A percentile compares a stretch with the other conserved stretches of the same genome.
phyloP scores from a whole-genome alignment of 1,284 basidiomycete genomes.

The Cryptococcus sp. region DNA sequence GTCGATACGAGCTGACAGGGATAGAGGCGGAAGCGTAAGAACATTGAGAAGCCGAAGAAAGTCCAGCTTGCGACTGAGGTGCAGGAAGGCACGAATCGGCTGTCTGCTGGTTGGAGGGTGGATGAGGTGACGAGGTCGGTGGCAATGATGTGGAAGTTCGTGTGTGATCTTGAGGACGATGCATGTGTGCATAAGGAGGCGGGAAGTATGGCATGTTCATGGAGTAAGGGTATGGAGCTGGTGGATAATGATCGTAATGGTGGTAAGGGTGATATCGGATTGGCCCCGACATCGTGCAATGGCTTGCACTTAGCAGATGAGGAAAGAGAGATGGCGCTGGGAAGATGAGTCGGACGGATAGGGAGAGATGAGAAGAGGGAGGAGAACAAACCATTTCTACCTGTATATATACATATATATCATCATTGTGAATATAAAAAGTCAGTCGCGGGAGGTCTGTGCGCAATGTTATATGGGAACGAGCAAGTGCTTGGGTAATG shows the following conservation, averaged over 20 bases:
- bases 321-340: not conserved
- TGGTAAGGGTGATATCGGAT: not conserved
- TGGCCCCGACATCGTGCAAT: no score
- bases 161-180: not conserved
- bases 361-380: not conserved
- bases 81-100: no score
- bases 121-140: not conserved
- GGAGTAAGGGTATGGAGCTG: not conserved
- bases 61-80: no score
- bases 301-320: not conserved
- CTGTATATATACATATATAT: no score
- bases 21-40: not conserved
- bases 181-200: not conserved
- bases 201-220: not conserved
- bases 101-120: not conserved
- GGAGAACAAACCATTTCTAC: no score
- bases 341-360: not conserved
- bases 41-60: no score
- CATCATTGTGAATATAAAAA: not conserved
- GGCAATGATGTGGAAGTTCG: not conserved
- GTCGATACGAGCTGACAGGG: conserved; percentile 1
- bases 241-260: not conserved
- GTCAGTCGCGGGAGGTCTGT: conserved; percentile 1
- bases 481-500: no score
- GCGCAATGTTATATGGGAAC: not conserved